Base-by-base conservation (phyloP, 2,329 filamentous ascomycete species). In the Exophiala calicioides region DNA sequence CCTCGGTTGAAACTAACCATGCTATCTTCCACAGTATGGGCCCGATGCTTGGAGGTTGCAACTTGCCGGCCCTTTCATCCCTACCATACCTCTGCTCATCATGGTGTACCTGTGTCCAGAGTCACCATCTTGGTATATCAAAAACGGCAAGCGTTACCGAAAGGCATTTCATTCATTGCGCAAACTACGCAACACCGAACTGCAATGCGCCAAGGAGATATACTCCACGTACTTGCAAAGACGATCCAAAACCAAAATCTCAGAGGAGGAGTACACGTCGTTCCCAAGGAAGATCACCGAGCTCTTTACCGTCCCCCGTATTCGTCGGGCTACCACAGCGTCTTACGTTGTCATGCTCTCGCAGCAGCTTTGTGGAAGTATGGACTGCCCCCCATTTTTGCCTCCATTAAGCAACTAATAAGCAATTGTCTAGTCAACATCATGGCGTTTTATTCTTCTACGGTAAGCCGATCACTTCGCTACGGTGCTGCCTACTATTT, bases 401-500 rank as follows among this genome's bases (percentile, higher is more conserved):
- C 16, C 3, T 19, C 9, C 10, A 12, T 24, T 21, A 30, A 19
- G 23, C 32, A 30, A 10, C 44, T 47, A 35, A 46, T 18, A 26
- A 20, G 19, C 2, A 30, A 8, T 12, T 18, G 9, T 35, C 37
- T 23, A 56, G 77, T 84, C 65, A 84, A 86, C 60, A 84, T 87
- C 44, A 85, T 86, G 41, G 80, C 82, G 3, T 87, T 87, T 64
- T 88, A 88, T 65, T 83, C 79, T 1, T 80, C 80, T 46, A 74
- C 61, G n/a, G 74, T 53, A 49, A 27, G 44, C n/a, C 19, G 21
- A 29, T 13, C 6, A 16, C 27, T 9, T 9, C 12, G 5, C 33
- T 21, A 3, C 18, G 13, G 4, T 13, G 13, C 5, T 5, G 18
- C 18, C 18, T n/a, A 7, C 13, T 16, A 9, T 13, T 4, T 23